Evolutionary conservation across 306 rosid species (phyloP), one percentile per base, ranked within the genome.

Genomic region (Vigna angularis): DNA sequence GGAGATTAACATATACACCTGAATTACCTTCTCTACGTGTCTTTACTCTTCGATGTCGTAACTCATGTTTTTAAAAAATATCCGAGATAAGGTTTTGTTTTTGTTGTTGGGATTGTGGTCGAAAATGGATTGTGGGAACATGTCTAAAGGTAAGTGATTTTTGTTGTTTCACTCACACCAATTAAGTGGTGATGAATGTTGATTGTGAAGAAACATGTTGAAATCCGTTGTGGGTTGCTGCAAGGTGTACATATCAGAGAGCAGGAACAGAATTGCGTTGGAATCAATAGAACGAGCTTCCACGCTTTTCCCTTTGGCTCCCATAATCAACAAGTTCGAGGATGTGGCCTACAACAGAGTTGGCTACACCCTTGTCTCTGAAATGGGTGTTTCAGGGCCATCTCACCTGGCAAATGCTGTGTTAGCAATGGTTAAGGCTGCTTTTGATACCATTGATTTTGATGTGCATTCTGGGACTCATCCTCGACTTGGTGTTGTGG

Each of bases 241-340:
- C 91, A 95, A 95, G 85, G 90, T 95, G 20, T 93, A 95, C 83
- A 85, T 93, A 72, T 95, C 99, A 57, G 98, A 95, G 73, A 93
- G 94, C 84, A 80, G 99, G 77, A 93, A 88, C 83, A 88, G 76
- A 82, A 77, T 30, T 62, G 98, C 93, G 1, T 75, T 95, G 62
- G 93, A 92, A 49, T 74, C 87, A 2, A 91, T 91, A 17, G 98
- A 92, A 74, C 67, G 26, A 72, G 97, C 98, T 67, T 90, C 90
- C 38, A 92, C 85, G 85, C 73, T 70, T 68, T 88, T 87, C 80
- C 92, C 90, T 3, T 79, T 69, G 49, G 93, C 86, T 52, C 91
- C 91, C 14, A 79, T 93, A 50, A 63, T 96, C 67, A 88, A 88
- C 78, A 96, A 89, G 88, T 93, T 96, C 82, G 91, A 85, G 71